These are phyloP conservation scores for Fomitopsis betulina DNA, from an alignment of 1,284 basidiomycete genomes.

Conservation along the genomic window DNA sequence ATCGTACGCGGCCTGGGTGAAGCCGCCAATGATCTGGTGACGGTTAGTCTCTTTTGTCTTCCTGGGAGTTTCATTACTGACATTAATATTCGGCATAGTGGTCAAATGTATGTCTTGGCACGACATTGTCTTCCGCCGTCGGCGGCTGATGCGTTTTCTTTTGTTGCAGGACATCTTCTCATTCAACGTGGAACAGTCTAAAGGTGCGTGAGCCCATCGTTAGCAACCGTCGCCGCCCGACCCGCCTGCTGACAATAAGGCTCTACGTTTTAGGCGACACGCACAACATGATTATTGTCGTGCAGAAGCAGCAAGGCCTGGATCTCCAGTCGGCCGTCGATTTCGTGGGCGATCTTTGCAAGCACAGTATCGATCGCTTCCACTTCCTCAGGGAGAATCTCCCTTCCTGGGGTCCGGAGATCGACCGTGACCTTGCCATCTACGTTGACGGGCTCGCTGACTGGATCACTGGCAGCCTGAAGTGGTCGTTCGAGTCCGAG, in stretches of 20 bases:
- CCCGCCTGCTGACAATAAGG: conserved; percentile 6
- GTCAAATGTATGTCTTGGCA: conserved; percentile 32
- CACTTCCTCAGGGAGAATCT: conserved; percentile 26
- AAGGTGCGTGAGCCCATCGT: conserved; percentile 15
- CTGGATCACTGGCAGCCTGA: conserved; percentile 37
- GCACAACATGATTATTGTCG: conserved; percentile 39
- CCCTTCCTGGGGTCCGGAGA: conserved; percentile 33
- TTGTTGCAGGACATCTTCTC: conserved; percentile 37
- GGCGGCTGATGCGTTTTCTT: conserved; percentile 1
- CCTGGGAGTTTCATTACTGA: conserved; percentile 7
- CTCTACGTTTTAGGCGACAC: conserved; percentile 29
- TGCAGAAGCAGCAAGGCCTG: conserved; percentile 31
- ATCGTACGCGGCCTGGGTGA: conserved; percentile 30
- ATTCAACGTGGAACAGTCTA: conserved; percentile 39
- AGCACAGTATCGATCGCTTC: conserved; percentile 34
- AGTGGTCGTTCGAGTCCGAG: conserved; percentile 39
- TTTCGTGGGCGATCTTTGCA: conserved; percentile 36
- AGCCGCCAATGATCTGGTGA: conserved; percentile 36
- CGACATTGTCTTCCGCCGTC: not conserved
- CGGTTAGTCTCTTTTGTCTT: conserved; percentile 15
- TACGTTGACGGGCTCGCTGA: conserved; percentile 35
- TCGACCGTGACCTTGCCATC: conserved; percentile 29
- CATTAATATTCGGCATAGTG: conserved; percentile 18
- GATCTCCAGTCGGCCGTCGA: conserved; percentile 37
- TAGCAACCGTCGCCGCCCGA: not conserved